Percentiles rank a stretch among this genome's conserved stretches.
These are phyloP conservation scores for Alternaria brassicae DNA, from an alignment of 2,329 filamentous ascomycete species.

Conservation along the genomic window DNA sequence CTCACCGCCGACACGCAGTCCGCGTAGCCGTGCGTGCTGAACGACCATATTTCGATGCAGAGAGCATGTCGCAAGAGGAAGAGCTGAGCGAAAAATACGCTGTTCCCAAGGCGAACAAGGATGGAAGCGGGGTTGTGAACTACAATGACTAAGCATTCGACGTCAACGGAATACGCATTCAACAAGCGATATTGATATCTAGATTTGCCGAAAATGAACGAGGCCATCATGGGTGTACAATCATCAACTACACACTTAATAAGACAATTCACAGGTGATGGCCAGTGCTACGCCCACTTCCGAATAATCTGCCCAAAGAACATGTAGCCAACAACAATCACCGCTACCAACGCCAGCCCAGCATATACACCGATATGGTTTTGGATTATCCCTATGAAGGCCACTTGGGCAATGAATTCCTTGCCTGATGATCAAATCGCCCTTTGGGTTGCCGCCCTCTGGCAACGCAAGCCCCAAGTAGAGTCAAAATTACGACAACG, in stretches of 20 bases:
- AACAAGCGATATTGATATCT: not conserved
- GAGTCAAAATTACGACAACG: slow-evolving; percentile 25
- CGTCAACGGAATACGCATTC: fast-evolving
- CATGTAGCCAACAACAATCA: not conserved
- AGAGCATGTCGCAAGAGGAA: slow-evolving; percentile 62
- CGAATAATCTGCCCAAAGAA: not conserved
- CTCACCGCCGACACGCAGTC: slow-evolving; percentile 63
- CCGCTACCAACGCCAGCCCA: slow-evolving; percentile 9
- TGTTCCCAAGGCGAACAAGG: slow-evolving; percentile 61
- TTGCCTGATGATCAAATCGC: not conserved
- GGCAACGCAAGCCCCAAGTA: slow-evolving; percentile 25
- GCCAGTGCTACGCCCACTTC: not conserved
- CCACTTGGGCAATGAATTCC: slow-evolving; percentile 14
- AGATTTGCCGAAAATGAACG: not conserved
- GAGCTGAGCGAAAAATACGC: slow-evolving; percentile 58
- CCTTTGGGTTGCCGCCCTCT: slow-evolving; percentile 4
- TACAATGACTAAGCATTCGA: slow-evolving; percentile 61
- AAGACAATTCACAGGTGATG: slow-evolving; percentile 2
- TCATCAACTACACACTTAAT: not conserved
- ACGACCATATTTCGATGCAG: slow-evolving; percentile 53
- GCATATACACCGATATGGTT: not conserved
- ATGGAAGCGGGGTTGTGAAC: slow-evolving; percentile 63
- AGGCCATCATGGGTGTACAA: slow-evolving; percentile 1
- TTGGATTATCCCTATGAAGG: slow-evolving; percentile 7
- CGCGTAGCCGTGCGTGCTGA: slow-evolving; percentile 59